Evolutionary conservation across 371 early-diverging fungal species (phyloP), one percentile per base, ranked within the genome.

Genomic region (Mortierella polycephala): DNA sequence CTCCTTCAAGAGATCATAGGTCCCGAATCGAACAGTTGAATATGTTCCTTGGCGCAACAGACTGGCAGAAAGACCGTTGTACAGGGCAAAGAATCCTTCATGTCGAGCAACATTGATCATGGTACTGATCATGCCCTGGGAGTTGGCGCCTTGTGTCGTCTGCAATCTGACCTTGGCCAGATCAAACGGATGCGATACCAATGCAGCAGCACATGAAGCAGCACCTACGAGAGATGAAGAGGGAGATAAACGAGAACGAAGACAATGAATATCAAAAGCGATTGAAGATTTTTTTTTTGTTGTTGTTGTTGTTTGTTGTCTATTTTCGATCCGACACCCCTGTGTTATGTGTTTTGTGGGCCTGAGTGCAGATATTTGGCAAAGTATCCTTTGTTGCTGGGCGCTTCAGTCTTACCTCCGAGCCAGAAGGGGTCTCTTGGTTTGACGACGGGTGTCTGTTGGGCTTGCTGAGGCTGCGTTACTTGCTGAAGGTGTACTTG

Each of bases 161-260:
- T 96, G 96, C 57, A 96, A 79, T 12, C 96, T 88, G 40, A 96
- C 94, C 81, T 96, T 95, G 57, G 94, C 84, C 63, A 94, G 84
- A 82, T 96, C 96, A 44, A 95, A 89, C 0, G 96, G 96, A 60
- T 96, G 95, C 0, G 94, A 79, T 30, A 79, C 79, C 14, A 79
- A 55, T 41, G 79, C 79, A 16, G 79, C 79, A 14, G 73, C 47
- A 54, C 79, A 79, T 47, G 79, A 79, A 45, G 79, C 79, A 13
- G 79, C 79, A 41, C 79, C 79, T 79, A 51, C 13, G 4, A 53
- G 18, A 40, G 42, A 30, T 5, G 14, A n/a, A n/a, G 54, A 46
- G 41, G 23, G 23, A 54, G 56, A 56, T 13, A 37, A 53, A 54
- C 8, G 62, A 54, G 44, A 46, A 55, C 39, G 18, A 67, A 52